Conservation (phyloP, 75 land plant genomes). For the Picea sitchensis region DNA sequence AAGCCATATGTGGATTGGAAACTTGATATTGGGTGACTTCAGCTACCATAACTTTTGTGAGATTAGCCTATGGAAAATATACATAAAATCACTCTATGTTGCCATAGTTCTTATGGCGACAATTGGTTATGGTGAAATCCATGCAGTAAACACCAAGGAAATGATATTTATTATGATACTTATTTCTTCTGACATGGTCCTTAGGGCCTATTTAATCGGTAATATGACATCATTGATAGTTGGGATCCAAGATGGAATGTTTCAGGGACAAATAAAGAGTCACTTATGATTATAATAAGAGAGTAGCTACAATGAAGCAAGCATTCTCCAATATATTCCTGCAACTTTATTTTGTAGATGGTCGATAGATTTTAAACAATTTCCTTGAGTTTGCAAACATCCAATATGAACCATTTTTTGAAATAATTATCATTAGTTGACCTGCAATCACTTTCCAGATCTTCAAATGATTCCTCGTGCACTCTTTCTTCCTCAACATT, state of each 20-base stretch:
- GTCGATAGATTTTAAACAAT: constrained; percentile 52
- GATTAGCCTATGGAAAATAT: constrained; percentile 52
- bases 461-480: no score
- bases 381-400: constrained; percentile 28
- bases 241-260: constrained; percentile 47
- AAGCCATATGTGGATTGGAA: constrained; percentile 70
- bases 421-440: no score
- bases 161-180: constrained; percentile 54
- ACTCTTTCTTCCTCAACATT: no score
- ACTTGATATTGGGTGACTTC: constrained; percentile 52
- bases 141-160: constrained; percentile 52
- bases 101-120: constrained; percentile 79
- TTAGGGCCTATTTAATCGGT: constrained; percentile 55
- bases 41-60: constrained; percentile 49
- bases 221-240: constrained; percentile 61
- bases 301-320: no score
- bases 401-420: no score
- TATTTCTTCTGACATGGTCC: constrained; percentile 51
- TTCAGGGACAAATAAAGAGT: constrained; percentile 39
- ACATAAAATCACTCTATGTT: constrained; percentile 62
- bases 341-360: constrained; percentile 59
- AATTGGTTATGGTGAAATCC: constrained; percentile 71
- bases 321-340: no score
- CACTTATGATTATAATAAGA: constrained; percentile 31
- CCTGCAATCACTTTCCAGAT: no score